phyloP scores from a whole-genome alignment of 202 grass and related monocot genomes.

The Schoenoplectus tabernaemontani region DNA sequence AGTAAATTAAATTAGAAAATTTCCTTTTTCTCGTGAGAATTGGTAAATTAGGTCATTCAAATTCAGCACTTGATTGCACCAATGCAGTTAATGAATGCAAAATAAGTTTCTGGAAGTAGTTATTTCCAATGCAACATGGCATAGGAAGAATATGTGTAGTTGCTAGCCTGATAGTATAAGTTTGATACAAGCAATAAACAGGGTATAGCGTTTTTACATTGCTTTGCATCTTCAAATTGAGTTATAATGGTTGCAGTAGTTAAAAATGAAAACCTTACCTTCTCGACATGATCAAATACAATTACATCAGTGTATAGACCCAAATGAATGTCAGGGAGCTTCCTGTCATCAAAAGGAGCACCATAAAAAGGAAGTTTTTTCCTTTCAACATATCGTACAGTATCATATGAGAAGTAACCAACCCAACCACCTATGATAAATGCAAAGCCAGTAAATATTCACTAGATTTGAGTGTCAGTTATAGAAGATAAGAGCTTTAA shows the following conservation, averaged over 20 bases:
- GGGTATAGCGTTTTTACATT: neutral
- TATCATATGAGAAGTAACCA: conserved; percentile 96
- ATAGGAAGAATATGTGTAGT: neutral
- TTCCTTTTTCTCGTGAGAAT: neutral
- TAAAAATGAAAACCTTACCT: conserved; percentile 30
- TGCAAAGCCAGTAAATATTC: neutral
- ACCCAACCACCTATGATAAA: conserved; percentile 45
- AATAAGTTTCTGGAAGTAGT: neutral
- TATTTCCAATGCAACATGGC: neutral
- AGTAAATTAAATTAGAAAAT: neutral
- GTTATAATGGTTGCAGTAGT: neutral
- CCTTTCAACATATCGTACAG: conserved; percentile 70
- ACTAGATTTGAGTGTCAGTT: neutral
- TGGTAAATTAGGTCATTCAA: neutral
- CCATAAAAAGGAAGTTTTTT: conserved; percentile 73
- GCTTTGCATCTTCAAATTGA: neutral
- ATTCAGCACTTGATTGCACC: neutral
- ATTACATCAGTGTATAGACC: conserved; percentile 92
- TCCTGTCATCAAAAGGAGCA: conserved; percentile 67
- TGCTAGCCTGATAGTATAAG: too few species aligned
- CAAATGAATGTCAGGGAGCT: conserved; percentile 85
- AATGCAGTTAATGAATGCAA: neutral
- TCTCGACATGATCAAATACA: conserved; percentile 91
- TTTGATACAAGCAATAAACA: neutral
- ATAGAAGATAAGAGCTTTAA: conserved; percentile 3